phyloP scores from a whole-genome alignment of 164 flowering plant genomes.

The Warburgia ugandensis region DNA sequence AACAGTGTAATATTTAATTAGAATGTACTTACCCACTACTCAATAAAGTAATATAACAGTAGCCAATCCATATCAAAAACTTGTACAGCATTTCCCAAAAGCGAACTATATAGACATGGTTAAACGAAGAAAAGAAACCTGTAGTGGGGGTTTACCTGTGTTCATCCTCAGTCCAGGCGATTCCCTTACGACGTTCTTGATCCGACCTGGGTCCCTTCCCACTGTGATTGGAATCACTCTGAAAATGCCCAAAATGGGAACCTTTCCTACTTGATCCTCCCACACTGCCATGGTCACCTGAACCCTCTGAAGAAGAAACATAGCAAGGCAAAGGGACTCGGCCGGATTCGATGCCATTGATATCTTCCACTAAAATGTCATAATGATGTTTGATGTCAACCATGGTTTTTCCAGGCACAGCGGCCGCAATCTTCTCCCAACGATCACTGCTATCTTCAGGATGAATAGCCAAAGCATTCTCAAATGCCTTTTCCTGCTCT shows the following conservation, averaged over 20 bases:
- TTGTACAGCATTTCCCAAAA: neutral
- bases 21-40: slow-evolving; percentile 12
- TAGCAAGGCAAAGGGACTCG: slow-evolving; percentile 64
- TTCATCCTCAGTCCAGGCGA: slow-evolving; percentile 97
- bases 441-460: slow-evolving; percentile 60
- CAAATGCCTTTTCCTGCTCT: slow-evolving; percentile 84
- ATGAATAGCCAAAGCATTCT: slow-evolving; percentile 66
- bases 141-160: slow-evolving; percentile 59
- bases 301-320: slow-evolving; percentile 51
- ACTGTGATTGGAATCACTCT: slow-evolving; percentile 46
- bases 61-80: slow-evolving; percentile 6
- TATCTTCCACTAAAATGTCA: slow-evolving; percentile 68
- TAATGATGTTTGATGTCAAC: slow-evolving; percentile 75
- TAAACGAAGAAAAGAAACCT: too few species aligned
- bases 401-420: slow-evolving; percentile 63
- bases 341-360: slow-evolving; percentile 68
- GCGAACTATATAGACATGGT: too few species aligned
- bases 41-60: slow-evolving; percentile 18
- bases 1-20: slow-evolving; percentile 10
- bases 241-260: slow-evolving; percentile 28
- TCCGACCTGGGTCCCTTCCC: slow-evolving; percentile 49
- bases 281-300: slow-evolving; percentile 36
- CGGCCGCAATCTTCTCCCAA: slow-evolving; percentile 85
- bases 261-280: slow-evolving; percentile 57
- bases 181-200: slow-evolving; percentile 89